Conservation (phyloP, 148 eudicot species). For the Rhododendron simsii region DNA sequence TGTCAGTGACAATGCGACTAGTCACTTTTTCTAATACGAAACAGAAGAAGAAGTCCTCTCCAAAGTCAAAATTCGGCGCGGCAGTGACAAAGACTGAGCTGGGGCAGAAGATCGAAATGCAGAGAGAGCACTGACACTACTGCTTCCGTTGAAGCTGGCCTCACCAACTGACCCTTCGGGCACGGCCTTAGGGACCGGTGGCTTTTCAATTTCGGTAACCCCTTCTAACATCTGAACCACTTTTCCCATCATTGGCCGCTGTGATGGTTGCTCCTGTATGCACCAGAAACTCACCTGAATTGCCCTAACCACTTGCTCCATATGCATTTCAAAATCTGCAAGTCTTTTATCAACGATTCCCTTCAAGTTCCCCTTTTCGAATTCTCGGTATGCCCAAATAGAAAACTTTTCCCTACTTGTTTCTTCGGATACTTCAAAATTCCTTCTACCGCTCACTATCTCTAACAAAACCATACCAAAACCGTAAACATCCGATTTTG, state of each 20-base stretch:
- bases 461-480: slow-evolving; percentile 83
- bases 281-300: slow-evolving; percentile 73
- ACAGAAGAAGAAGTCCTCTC: slow-evolving; percentile 38
- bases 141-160: slow-evolving; percentile 34
- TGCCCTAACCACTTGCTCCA: slow-evolving; percentile 56
- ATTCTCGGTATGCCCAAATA: slow-evolving; percentile 66
- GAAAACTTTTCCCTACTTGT: slow-evolving; percentile 60
- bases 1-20: not conserved
- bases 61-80: slow-evolving; percentile 29
- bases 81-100: slow-evolving; percentile 29
- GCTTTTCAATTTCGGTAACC: slow-evolving; percentile 44
- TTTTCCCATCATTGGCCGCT: slow-evolving; percentile 71
- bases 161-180: slow-evolving; percentile 39
- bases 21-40: slow-evolving; percentile 10
- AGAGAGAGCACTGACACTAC: slow-evolving; percentile 30
- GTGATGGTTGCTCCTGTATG: slow-evolving; percentile 73
- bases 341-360: slow-evolving; percentile 47
- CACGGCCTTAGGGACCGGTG: slow-evolving; percentile 52
- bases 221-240: slow-evolving; percentile 84
- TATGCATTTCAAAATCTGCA: slow-evolving; percentile 24
- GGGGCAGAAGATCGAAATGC: slow-evolving; percentile 27
- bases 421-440: slow-evolving; percentile 57
- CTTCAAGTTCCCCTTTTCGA: slow-evolving; percentile 45
- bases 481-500: slow-evolving; percentile 79
- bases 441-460: slow-evolving; percentile 73